Evolutionary conservation across 1,284 basidiomycete species (phyloP), one percentile per base, ranked within the genome.

Genomic region (Puccinia brachypodii): DNA sequence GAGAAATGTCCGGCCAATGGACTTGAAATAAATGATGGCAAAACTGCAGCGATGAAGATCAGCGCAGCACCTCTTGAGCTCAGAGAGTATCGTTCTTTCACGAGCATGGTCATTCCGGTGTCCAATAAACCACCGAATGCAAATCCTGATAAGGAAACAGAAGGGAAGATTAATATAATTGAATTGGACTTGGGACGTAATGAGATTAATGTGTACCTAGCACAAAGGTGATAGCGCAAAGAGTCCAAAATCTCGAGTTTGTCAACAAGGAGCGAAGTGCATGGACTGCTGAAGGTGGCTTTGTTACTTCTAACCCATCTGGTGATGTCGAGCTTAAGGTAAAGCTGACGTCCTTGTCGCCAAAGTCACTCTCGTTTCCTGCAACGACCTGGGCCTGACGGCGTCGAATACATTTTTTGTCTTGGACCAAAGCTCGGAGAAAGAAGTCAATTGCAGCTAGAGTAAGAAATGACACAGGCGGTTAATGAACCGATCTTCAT

Each of bases 11-110:
- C 78, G 9, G 78, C 38, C 16, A 80, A 22, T 2, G 66, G 78
- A 47, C 78, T 80, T 14, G 78, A 71, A n/a, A 62, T 19, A 25
- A 80, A 47, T 33, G 78, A 80, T 11, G 78, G 78, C 0, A 73
- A 38, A 13, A 80, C 60, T 2, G 53, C 68, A 13, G 40, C 78
- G n/a, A 64, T 69, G 64, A 80, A 73, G 3, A 73, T n/a, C 3
- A 80, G 66, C 19, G 19, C 69, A 19, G 78, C 78, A 1, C 64
- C 78, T 47, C 33, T n/a, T 44, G 78, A 62, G 33, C 69, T 73
- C 14, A 80, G 22, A 0, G 68, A 68, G 28, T 80, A 80, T 31
- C 69, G 31, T 0, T 42, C 14, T 22, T 62, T 42, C 8, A 71
- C 56, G 6, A 72, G 16, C 28, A 80, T 38, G 13, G 69, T 60